phyloP scores from a whole-genome alignment of 208 protist genomes.

The Trypanosoma brucei region DNA sequence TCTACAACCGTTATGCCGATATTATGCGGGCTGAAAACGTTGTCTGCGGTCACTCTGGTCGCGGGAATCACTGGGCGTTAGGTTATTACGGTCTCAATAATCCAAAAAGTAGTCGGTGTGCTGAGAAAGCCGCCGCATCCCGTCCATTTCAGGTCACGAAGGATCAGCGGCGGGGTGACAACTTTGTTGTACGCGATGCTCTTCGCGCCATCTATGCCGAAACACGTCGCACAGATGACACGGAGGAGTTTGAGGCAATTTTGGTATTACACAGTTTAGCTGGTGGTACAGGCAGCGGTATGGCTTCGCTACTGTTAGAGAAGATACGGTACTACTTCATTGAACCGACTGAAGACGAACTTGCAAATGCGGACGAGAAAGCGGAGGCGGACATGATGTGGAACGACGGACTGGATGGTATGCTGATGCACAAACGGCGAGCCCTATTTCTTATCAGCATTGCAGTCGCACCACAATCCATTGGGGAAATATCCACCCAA shows the following conservation, averaged over 20 bases:
- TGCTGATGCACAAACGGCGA: slow-evolving; percentile 64
- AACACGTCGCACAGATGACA: slow-evolving; percentile 57
- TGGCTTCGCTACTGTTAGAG: slow-evolving; percentile 68
- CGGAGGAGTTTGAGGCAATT: slow-evolving; percentile 63
- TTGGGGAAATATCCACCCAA: slow-evolving; percentile 74
- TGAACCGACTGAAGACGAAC: slow-evolving; percentile 26
- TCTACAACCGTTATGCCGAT: slow-evolving; percentile 45
- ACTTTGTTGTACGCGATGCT: slow-evolving; percentile 38
- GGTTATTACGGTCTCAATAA: slow-evolving; percentile 75
- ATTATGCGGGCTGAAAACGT: slow-evolving; percentile 67
- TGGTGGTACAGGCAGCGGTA: slow-evolving; percentile 80
- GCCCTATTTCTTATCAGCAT: slow-evolving; percentile 66
- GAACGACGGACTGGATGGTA: slow-evolving; percentile 66
- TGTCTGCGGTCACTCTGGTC: slow-evolving; percentile 70
- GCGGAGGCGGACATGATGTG: slow-evolving; percentile 49
- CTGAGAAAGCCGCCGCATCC: slow-evolving; percentile 30
- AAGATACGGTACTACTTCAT: slow-evolving; percentile 85
- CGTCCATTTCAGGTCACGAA: slow-evolving; percentile 55
- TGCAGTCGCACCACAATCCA: slow-evolving; percentile 58
- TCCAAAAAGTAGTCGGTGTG: slow-evolving; percentile 35
- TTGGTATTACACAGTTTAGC: slow-evolving; percentile 81
- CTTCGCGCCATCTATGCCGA: slow-evolving; percentile 74
- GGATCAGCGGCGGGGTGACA: slow-evolving; percentile 68
- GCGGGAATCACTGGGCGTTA: slow-evolving; percentile 85
- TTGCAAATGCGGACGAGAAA: slow-evolving; percentile 28